phyloP scores from a whole-genome alignment of 768 basidiomycete genomes.

The Mycena vulgaris region DNA sequence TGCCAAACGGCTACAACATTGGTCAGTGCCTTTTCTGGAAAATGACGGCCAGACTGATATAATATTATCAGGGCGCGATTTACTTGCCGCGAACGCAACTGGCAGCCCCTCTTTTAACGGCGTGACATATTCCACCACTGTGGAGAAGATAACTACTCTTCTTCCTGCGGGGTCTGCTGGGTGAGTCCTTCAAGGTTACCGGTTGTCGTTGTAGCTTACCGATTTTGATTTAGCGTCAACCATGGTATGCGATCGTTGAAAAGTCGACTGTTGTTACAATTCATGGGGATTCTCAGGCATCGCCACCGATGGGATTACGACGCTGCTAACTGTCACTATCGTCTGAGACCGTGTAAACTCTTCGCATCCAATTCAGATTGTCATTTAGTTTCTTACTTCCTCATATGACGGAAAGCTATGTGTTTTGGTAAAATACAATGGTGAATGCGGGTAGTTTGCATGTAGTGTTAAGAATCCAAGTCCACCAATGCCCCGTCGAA shows the following conservation, averaged over 20 bases:
- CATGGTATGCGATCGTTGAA: slow-evolving; percentile 43
- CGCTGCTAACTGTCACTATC: slow-evolving; percentile 68
- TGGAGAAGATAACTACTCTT: slow-evolving; percentile 66
- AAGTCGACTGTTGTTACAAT: neutral
- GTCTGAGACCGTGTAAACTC: slow-evolving; percentile 41
- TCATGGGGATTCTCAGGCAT: slow-evolving; percentile 63
- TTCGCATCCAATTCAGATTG: neutral
- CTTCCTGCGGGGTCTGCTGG: slow-evolving; percentile 66
- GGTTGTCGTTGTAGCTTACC: neutral
- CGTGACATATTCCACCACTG: slow-evolving; percentile 63
- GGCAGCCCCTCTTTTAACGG: slow-evolving; percentile 58
- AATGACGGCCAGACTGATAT: slow-evolving; percentile 46
- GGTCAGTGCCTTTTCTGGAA: slow-evolving; percentile 52
- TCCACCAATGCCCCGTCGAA: slow-evolving; percentile 33
- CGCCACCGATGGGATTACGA: slow-evolving; percentile 71
- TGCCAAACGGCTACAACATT: slow-evolving; percentile 65
- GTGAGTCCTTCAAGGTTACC: slow-evolving; percentile 40
- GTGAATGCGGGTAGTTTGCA: neutral
- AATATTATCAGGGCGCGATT: slow-evolving; percentile 33
- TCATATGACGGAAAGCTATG: neutral
- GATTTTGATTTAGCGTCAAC: slow-evolving; percentile 46
- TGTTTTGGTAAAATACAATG: slow-evolving; percentile 15
- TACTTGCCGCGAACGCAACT: slow-evolving; percentile 31
- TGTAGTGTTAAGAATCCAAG: slow-evolving; percentile 33
- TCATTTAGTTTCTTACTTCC: neutral